Evolutionary conservation across 192 early-diverging fungal genomes (phyloP).

Genomic region (Rhizoclosmatium sp.): DNA sequence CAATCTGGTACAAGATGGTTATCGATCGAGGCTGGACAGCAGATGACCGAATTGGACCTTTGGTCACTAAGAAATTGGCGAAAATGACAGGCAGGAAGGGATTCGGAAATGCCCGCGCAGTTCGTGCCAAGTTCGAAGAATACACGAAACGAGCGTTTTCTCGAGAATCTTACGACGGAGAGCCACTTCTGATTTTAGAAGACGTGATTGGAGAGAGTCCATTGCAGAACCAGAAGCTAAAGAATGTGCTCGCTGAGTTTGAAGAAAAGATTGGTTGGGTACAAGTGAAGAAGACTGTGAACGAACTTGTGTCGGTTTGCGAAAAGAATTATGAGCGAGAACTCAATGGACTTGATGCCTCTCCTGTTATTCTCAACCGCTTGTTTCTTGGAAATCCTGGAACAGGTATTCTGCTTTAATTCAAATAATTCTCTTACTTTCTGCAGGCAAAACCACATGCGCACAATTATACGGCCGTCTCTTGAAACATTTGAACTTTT

Average conservation of each 20-base stretch:
- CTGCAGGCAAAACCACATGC: slow-evolving; percentile 42
- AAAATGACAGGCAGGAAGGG: slow-evolving; percentile 43
- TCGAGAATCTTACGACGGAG: slow-evolving; percentile 34
- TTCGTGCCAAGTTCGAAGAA: slow-evolving; percentile 43
- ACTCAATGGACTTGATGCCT: slow-evolving; percentile 35
- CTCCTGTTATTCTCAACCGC: slow-evolving; percentile 42
- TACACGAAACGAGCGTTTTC: slow-evolving; percentile 41
- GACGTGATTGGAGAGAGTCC: slow-evolving; percentile 49
- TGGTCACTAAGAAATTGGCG: slow-evolving; percentile 33
- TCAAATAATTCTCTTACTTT: not conserved
- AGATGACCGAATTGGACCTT: slow-evolving; percentile 30
- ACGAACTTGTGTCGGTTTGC: slow-evolving; percentile 40
- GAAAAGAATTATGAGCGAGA: slow-evolving; percentile 48
- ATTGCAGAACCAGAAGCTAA: slow-evolving; percentile 40
- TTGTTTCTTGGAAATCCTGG: slow-evolving; percentile 43
- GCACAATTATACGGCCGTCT: slow-evolving; percentile 38
- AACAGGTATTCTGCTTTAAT: slow-evolving; percentile 7
- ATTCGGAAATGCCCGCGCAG: slow-evolving; percentile 52
- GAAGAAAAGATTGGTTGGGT: slow-evolving; percentile 45
- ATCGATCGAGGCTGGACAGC: slow-evolving; percentile 41
- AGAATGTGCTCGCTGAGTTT: slow-evolving; percentile 36
- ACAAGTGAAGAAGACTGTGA: slow-evolving; percentile 41
- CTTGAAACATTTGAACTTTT: slow-evolving; percentile 41
- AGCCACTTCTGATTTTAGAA: slow-evolving; percentile 20
- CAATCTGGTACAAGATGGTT: slow-evolving; percentile 45